Conservation (phyloP, 2,329 filamentous ascomycete genomes). For the Plectosphaerella cucumerina region DNA sequence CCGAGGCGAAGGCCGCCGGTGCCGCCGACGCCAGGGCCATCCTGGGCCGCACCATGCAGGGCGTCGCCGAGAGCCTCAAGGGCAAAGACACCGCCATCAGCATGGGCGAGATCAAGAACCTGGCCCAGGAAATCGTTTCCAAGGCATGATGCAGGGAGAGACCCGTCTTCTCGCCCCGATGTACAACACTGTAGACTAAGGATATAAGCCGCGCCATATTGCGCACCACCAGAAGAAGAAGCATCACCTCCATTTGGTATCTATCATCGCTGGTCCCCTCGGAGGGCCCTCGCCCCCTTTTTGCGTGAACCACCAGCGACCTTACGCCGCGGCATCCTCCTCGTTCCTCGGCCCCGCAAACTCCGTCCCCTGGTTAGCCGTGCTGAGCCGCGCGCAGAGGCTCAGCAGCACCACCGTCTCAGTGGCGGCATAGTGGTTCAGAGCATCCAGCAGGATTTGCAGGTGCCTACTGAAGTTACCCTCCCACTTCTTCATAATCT, state of each 20-base stretch:
- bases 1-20: conserved; percentile 42
- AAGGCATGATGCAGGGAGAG: background rate
- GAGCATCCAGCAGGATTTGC: conserved; percentile 87
- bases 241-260: background rate
- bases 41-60: conserved; percentile 62
- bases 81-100: conserved; percentile 65
- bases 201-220: no score
- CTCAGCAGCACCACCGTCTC: conserved; percentile 93
- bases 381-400: conserved; percentile 77
- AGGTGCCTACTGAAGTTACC: conserved; percentile 88
- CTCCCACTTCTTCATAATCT: conserved; percentile 88
- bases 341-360: conserved; percentile 57
- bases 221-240: background rate
- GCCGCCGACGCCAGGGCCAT: conserved; percentile 39
- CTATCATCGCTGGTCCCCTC: background rate
- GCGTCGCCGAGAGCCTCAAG: conserved; percentile 49
- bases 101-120: conserved; percentile 52
- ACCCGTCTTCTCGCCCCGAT: background rate
- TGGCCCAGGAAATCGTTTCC: conserved; percentile 50
- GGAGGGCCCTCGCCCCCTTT: background rate
- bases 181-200: background rate
- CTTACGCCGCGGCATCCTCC: conserved; percentile 35
- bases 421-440: conserved; percentile 96
- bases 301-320: no score
- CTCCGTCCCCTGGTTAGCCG: conserved; percentile 72